These are phyloP conservation scores for Pseudognaphalium luteoalbum DNA, from an alignment of 129 eudicot species.

Conservation along the genomic window DNA sequence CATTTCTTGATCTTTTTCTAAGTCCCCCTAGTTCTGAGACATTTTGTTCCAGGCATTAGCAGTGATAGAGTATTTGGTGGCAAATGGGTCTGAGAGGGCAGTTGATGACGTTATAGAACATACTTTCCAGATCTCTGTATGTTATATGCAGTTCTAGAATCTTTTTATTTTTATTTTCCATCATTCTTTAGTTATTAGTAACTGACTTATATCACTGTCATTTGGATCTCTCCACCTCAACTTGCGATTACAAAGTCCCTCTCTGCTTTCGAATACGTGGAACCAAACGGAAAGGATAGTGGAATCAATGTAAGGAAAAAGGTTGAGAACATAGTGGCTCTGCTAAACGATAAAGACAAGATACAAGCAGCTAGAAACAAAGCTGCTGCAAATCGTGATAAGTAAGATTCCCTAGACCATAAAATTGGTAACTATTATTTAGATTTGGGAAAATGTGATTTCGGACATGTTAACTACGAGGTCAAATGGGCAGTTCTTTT, in stretches of 20 bases:
- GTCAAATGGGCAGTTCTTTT: background rate
- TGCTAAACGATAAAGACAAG: conserved; percentile 86
- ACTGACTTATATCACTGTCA: conserved; percentile 9
- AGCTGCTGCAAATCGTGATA: conserved; percentile 94
- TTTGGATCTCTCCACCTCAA: conserved; percentile 12
- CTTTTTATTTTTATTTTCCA: conserved; percentile 6
- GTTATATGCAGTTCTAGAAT: conserved; percentile 32
- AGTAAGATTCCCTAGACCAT: conserved; percentile 46
- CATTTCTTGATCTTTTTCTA: conserved; percentile 14
- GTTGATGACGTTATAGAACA: conserved; percentile 96
- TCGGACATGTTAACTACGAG: background rate
- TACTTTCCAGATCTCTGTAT: conserved; percentile 93
- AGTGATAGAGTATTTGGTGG: conserved; percentile 95
- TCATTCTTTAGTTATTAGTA: background rate
- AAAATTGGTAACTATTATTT: background rate
- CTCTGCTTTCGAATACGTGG: conserved; percentile 83
- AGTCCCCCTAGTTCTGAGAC: conserved; percentile 17
- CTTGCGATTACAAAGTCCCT: conserved; percentile 57
- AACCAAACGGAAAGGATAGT: conserved; percentile 90
- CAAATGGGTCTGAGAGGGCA: conserved; percentile 98
- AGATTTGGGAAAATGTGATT: background rate
- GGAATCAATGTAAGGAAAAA: conserved; percentile 98
- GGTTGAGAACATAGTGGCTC: conserved; percentile 80
- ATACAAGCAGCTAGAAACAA: conserved; percentile 87
- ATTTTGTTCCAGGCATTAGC: conserved; percentile 70